Evolutionary conservation across 352 stramenopile genomes (phyloP).

Genomic region (Phytophthora foliorum): DNA sequence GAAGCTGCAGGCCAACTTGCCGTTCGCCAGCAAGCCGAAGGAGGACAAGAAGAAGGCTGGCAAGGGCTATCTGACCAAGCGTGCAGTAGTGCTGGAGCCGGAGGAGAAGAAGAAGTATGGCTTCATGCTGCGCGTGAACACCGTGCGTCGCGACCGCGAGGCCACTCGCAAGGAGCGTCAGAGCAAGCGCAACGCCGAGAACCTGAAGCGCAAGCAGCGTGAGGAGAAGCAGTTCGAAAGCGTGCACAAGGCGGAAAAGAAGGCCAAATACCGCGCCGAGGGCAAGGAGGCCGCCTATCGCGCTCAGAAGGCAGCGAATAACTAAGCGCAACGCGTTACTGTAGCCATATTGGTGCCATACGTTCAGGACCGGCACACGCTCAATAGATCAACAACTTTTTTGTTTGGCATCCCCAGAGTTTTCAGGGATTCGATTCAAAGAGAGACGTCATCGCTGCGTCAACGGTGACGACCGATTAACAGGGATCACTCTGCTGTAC

Average conservation of each 20-base stretch:
- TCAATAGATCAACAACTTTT: slow-evolving; percentile 30
- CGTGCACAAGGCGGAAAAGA: slow-evolving; percentile 86
- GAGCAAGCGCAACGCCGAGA: slow-evolving; percentile 82
- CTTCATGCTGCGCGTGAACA: slow-evolving; percentile 98
- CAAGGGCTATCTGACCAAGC: slow-evolving; percentile 91
- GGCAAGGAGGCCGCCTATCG: slow-evolving; percentile 79
- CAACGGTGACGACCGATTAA: no score
- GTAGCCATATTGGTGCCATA: slow-evolving; percentile 14
- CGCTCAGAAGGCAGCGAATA: slow-evolving; percentile 55
- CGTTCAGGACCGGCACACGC: slow-evolving; percentile 1
- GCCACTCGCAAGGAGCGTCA: slow-evolving; percentile 95
- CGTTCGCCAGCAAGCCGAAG: slow-evolving; percentile 98
- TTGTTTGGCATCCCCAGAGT: background rate
- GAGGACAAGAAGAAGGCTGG: slow-evolving; percentile 87
- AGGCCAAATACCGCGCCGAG: slow-evolving; percentile 86
- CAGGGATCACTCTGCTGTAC: no score
- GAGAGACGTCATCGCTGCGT: no score
- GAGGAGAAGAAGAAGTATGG: slow-evolving; percentile 97
- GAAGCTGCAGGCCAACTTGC: slow-evolving; percentile 97
- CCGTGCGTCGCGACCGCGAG: slow-evolving; percentile 97
- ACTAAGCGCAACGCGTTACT: slow-evolving; percentile 16
- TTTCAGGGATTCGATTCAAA: no score
- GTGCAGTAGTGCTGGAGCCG: slow-evolving; percentile 95
- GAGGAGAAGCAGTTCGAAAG: slow-evolving; percentile 93
- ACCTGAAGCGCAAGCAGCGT: slow-evolving; percentile 94